phyloP scores from a whole-genome alignment of 495 filamentous ascomycete species.

The Aspergillus bertholletiae region DNA sequence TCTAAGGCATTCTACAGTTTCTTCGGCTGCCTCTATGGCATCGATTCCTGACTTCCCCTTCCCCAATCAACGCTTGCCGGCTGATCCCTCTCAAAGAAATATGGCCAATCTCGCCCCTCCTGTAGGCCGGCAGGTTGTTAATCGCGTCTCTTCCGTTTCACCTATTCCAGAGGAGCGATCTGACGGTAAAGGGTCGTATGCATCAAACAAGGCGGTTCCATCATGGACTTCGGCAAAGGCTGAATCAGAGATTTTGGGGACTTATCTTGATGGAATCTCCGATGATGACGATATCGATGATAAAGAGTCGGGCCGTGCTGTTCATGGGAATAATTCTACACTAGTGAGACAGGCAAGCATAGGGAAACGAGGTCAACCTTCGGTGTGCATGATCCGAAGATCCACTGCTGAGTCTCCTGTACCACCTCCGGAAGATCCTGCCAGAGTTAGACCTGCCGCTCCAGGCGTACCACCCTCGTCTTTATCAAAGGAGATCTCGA shows the following conservation, averaged over 20 bases:
- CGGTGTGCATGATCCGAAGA: slow-evolving; percentile 61
- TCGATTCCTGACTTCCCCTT: slow-evolving; percentile 38
- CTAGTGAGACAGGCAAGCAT: slow-evolving; percentile 77
- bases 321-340: slow-evolving; percentile 51
- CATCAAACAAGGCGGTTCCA: slow-evolving; percentile 79
- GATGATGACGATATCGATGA: too few species aligned
- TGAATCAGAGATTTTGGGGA: slow-evolving; percentile 43
- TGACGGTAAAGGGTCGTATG: slow-evolving; percentile 65
- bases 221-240: slow-evolving; percentile 58
- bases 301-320: slow-evolving; percentile 28
- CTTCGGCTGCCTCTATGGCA: slow-evolving; percentile 40
- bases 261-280: slow-evolving; percentile 36
- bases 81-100: not conserved
- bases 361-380: slow-evolving; percentile 69
- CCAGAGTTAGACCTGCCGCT: slow-evolving; percentile 14
- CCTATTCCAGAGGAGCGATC: slow-evolving; percentile 83
- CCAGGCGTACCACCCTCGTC: slow-evolving; percentile 4
- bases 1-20: slow-evolving; percentile 32
- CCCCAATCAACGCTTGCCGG: slow-evolving; percentile 14
- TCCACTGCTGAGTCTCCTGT: slow-evolving; percentile 24
- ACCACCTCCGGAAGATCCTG: slow-evolving; percentile 18
- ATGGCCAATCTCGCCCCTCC: slow-evolving; percentile 23
- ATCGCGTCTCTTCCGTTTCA: slow-evolving; percentile 70
- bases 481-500: slow-evolving; percentile 18
- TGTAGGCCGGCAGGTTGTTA: slow-evolving; percentile 16